phyloP scores from a whole-genome alignment of 257 asterid species.

The Knoxia roxburghii region DNA sequence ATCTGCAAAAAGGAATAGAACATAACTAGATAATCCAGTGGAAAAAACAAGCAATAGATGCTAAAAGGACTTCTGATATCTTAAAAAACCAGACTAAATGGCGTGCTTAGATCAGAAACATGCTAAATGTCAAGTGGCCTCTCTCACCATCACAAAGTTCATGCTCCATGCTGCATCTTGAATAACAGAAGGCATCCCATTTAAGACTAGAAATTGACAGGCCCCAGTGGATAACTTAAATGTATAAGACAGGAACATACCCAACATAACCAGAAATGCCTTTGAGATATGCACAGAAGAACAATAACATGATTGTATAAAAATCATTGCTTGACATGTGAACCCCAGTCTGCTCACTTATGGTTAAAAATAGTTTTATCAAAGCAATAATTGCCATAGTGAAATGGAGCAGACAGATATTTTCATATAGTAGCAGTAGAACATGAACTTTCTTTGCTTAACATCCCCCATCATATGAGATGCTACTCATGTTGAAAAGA shows the following conservation, averaged over 20 bases:
- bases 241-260: background rate
- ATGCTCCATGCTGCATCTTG: background rate
- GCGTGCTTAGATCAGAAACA: too few species aligned
- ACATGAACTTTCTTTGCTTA: background rate
- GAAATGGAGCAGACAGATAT: constrained; percentile 1
- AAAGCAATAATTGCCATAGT: constrained; percentile 8
- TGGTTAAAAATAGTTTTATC: background rate
- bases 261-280: background rate
- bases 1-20: constrained; percentile 43
- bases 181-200: background rate
- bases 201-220: background rate
- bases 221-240: background rate
- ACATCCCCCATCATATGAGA: background rate
- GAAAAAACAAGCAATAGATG: background rate
- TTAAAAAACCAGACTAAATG: too few species aligned
- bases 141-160: background rate
- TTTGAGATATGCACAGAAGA: constrained; percentile 1
- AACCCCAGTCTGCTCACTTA: background rate
- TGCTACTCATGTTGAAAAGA: background rate
- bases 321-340: constrained; percentile 3
- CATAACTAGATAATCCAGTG: background rate
- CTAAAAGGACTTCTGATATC: too few species aligned
- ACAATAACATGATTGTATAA: background rate
- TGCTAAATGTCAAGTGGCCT: background rate
- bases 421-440: background rate